phyloP scores from a whole-genome alignment of 768 basidiomycete genomes.

The Dentipellis fragilis region DNA sequence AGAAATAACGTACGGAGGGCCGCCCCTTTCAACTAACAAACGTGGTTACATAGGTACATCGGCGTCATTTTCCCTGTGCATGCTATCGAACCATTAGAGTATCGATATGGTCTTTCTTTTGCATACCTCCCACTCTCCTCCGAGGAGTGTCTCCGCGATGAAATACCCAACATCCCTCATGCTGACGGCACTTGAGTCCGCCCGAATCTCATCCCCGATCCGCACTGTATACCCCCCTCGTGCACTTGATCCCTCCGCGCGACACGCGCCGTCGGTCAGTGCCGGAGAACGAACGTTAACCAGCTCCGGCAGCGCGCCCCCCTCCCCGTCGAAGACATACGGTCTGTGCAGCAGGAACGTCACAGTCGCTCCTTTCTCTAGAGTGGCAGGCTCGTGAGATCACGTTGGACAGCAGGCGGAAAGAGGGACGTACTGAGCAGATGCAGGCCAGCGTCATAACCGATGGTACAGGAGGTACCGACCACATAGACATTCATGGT shows the following conservation, averaged over 20 bases:
- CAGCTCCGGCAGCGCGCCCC: slow-evolving; percentile 33
- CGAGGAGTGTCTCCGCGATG: slow-evolving; percentile 34
- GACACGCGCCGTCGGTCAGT: slow-evolving; percentile 47
- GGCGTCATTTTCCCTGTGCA: too few species aligned
- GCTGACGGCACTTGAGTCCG: slow-evolving; percentile 40
- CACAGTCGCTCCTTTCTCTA: slow-evolving; percentile 49
- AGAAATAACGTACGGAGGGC: too few species aligned
- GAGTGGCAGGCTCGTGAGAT: background rate
- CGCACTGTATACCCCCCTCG: slow-evolving; percentile 22
- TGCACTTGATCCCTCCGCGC: slow-evolving; percentile 18
- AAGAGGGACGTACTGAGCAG: slow-evolving; percentile 20
- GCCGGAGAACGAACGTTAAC: slow-evolving; percentile 48
- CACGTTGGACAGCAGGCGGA: background rate
- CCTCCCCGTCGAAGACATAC: slow-evolving; percentile 39
- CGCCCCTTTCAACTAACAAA: too few species aligned
- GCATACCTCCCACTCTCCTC: slow-evolving; percentile 40
- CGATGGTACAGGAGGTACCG: slow-evolving; percentile 30
- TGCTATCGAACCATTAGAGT: too few species aligned
- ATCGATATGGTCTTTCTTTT: background rate
- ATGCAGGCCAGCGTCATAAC: slow-evolving; percentile 23
- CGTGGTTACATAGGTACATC: too few species aligned
- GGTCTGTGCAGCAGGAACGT: slow-evolving; percentile 53
- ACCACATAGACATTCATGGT: slow-evolving; percentile 24
- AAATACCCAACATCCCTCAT: slow-evolving; percentile 61
- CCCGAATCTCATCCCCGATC: slow-evolving; percentile 20